Evolutionary conservation across 805 yeast genomes (phyloP), one percentile per base, ranked within the genome.

Genomic region (Ogataea sp.): DNA sequence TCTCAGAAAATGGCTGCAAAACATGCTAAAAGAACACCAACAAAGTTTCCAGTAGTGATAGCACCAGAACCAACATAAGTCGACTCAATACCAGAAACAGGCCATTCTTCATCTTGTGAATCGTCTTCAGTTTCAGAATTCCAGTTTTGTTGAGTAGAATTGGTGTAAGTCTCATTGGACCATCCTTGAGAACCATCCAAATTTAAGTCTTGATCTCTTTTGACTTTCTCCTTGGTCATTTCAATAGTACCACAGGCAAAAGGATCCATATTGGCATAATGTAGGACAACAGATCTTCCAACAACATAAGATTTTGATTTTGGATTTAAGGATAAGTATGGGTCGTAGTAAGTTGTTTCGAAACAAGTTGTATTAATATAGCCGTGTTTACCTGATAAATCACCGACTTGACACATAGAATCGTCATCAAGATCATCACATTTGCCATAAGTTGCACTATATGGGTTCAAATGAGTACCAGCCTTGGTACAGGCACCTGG

Each of bases 341-440:
- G 81, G 52, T 83, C 89, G 42, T 67, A 61, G 55, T 78, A 83
- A 43, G 68, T 66, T 23, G 75, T 64, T 57, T 79, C 81, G 56
- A 74, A 79, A 54, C 86, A 80, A 11, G 85, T 80, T 17, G 84
- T 70, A 53, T 80, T 71, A 51, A 83, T 78, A 61, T 63, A 71
- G 11, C 90, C 90, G 58, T 82, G 88, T 56, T 81, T 82, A 33
- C 90, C 90, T 27, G 84, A 73, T 49, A 82, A 72, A 53, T 82
- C 89, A 42, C 90, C 90, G 32, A 81, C 74, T 58, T 78, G 78
- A 55, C 87, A 82, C 27, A 56, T 63, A 7, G 78, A 56, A 56
- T 81, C 81, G 48, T 70, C 65, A 15, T 63, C 64, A 41, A 65
- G 64, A 21, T 56, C 47, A 39, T 71, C 79, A 57, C 86, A 80